These are phyloP conservation scores for Candida pseudoglaebosa DNA, from an alignment of 805 yeast genomes.

Conservation along the genomic window DNA sequence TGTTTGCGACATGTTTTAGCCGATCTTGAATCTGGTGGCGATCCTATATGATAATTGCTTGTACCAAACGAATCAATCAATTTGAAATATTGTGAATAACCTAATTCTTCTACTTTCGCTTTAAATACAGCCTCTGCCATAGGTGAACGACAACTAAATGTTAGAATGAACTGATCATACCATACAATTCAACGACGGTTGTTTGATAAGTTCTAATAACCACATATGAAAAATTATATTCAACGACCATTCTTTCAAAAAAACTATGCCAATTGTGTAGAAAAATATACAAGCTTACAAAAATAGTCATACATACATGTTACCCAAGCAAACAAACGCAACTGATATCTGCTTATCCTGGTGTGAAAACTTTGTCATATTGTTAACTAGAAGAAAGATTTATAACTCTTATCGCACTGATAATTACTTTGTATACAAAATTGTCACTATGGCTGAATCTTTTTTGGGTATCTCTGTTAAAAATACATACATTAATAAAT, in stretches of 20 bases:
- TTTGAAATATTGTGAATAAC: constrained; percentile 41
- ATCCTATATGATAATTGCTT: constrained; percentile 79
- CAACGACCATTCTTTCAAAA: too few species aligned
- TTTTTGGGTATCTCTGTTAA: constrained; percentile 1
- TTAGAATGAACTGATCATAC: constrained; percentile 16
- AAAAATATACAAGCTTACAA: too few species aligned
- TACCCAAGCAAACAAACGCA: constrained; percentile 89
- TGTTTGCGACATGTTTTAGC: constrained; percentile 62
- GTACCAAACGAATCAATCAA: constrained; percentile 87
- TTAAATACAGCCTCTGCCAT: constrained; percentile 95
- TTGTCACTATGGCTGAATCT: too few species aligned
- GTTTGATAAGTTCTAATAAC: not conserved
- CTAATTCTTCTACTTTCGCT: constrained; percentile 53
- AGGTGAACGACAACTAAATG: constrained; percentile 80
- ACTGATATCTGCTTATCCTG: constrained; percentile 46
- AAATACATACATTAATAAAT: not conserved
- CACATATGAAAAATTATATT: not conserved
- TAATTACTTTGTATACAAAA: not conserved
- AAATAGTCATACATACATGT: constrained; percentile 66
- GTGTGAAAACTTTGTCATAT: constrained; percentile 10
- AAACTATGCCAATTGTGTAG: too few species aligned
- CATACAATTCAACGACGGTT: too few species aligned
- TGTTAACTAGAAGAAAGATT: not conserved
- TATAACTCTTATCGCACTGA: not conserved
- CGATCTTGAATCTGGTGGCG: constrained; percentile 74